Evolutionary conservation across 176 grass and related monocot genomes (phyloP).

Genomic region (Melocanna baccifera): DNA sequence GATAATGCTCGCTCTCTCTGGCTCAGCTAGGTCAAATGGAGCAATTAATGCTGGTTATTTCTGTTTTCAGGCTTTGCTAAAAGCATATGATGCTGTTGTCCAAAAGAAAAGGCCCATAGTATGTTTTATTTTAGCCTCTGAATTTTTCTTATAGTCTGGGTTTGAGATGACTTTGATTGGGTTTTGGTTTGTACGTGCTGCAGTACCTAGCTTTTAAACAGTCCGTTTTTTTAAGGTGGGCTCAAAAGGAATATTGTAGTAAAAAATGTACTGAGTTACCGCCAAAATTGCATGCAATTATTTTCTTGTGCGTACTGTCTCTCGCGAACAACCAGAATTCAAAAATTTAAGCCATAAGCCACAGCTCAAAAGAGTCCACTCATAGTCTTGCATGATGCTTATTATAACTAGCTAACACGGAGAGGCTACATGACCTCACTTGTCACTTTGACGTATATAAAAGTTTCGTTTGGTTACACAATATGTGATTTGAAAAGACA

Average conservation of each 20-base stretch:
- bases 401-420: neutral
- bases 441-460: neutral
- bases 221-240: no score
- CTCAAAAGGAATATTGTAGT: no score
- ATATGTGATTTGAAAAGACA: neutral
- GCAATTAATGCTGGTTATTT: slow-evolving; percentile 96
- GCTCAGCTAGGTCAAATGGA: slow-evolving; percentile 96
- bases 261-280: no score
- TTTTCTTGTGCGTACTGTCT: no score
- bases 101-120: slow-evolving; percentile 69
- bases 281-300: no score
- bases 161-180: no score
- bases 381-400: neutral
- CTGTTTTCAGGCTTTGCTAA: slow-evolving; percentile 78
- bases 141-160: neutral
- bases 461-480: neutral
- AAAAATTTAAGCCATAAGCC: no score
- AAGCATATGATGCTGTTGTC: slow-evolving; percentile 59
- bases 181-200: no score
- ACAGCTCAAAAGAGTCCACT: no score
- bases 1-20: slow-evolving; percentile 88
- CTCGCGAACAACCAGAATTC: no score
- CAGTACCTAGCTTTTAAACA: no score
- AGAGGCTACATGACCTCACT: neutral
- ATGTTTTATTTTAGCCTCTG: slow-evolving; percentile 21